These are phyloP conservation scores for Grosmannia clavigera DNA, from an alignment of 2,329 filamentous ascomycete genomes.

Conservation along the genomic window DNA sequence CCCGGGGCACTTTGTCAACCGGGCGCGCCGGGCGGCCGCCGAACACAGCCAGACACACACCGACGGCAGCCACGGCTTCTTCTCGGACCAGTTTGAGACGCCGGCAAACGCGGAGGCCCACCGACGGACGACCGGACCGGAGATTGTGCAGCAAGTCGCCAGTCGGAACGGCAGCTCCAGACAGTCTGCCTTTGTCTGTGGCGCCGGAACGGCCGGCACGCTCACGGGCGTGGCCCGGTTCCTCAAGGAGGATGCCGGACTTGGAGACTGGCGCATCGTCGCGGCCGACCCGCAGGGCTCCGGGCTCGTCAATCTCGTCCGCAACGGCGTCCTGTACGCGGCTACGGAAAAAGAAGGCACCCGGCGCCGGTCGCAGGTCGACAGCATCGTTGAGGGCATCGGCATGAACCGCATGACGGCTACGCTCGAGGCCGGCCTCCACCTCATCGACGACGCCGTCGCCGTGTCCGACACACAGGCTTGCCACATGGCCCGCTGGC, in stretches of 20 bases:
- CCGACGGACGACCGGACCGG: conserved; percentile 70
- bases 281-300: conserved; percentile 91
- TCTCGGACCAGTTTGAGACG: conserved; percentile 94
- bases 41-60: conserved; percentile 51
- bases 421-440: conserved; percentile 80
- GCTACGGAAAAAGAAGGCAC: conserved; percentile 83
- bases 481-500: conserved; percentile 84
- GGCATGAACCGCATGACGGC: conserved; percentile 89
- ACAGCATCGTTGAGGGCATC: conserved; percentile 91
- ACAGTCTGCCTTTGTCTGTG: conserved; percentile 81
- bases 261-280: conserved; percentile 56
- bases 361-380: conserved; percentile 76
- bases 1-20: conserved; percentile 86
- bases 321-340: conserved; percentile 93
- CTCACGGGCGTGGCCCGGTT: conserved; percentile 76
- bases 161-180: too few relatives aligned
- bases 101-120: conserved; percentile 82
- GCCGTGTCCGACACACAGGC: conserved; percentile 82
- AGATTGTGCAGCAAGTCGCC: conserved; percentile 49
- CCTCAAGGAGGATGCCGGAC: conserved; percentile 55
- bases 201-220: conserved; percentile 89
- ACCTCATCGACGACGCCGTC: conserved; percentile 82
- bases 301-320: conserved; percentile 82
- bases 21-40: conserved; percentile 62
- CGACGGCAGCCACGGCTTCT: conserved; percentile 67